Evolutionary conservation across 768 basidiomycete species (phyloP), one percentile per base, ranked within the genome.

Genomic region (Hemileccinum impolitum): DNA sequence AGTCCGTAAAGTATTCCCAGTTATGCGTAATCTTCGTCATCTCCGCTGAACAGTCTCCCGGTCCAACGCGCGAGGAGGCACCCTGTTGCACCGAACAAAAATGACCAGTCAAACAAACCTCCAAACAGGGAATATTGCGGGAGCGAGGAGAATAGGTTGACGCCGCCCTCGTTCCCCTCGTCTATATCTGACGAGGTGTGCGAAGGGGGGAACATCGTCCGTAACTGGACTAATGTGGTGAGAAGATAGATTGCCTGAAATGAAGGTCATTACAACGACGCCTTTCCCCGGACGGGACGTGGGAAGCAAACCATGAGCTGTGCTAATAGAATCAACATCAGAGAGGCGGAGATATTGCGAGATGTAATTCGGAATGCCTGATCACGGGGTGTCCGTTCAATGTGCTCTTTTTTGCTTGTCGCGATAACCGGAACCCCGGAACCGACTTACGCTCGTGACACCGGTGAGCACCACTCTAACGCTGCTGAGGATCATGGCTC

Each of bases 161-260:
- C 49, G 14, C 58, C 56, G 15, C 51, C 47, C 1, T 51, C 52
- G 12, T 42, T 45, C 10, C 35, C 50, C 18, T 25, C 52, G 6
- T 48, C 53, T 43, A 41, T 15, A 17, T 50, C 51, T 46, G 35
- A 60, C 49, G 32, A 54, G 35, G 59, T 53, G 56, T 15, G 59
- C n/a, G 75, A 64, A 1, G 82, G 79, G 2, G 90, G 90, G 64
- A 93, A 90, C 11, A 85, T 84, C 23, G 84, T 82, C 35, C 90
- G 84, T 39, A 93, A 74, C 64, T 93, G 90, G 12, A 92, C 82
- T 41, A 92, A 70, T 0, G 89, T 92, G 4, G 88, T 84, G 25
- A 93, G 78, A 31, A 92, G 78, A 62, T 93, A 93, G 37, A 88
- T 85, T 11, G 85, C 87, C 90, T 92, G 25, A 36, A 54, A 53